These are phyloP conservation scores for Sporothrix brunneoviolacea DNA, from an alignment of 2,329 filamentous ascomycete genomes.

Conservation along the genomic window DNA sequence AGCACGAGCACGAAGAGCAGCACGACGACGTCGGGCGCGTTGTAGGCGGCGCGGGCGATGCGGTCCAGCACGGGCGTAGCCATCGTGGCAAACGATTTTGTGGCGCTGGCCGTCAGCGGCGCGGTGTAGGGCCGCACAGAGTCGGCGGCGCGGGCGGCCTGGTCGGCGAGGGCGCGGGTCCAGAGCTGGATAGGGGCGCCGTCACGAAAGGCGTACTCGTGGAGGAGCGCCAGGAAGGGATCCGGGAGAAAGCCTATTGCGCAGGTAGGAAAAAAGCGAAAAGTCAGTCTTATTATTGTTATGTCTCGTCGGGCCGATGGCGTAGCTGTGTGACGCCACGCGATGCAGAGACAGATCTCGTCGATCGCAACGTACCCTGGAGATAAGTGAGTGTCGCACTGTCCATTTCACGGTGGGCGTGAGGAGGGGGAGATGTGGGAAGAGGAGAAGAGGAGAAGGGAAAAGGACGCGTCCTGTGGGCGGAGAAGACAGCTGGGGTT, in stretches of 20 bases:
- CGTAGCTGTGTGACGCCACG: not conserved
- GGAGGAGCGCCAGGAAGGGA: constrained; percentile 38
- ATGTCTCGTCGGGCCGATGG: no score
- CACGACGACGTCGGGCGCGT: constrained; percentile 37
- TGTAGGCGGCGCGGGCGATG: constrained; percentile 29
- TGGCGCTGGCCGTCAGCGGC: constrained; percentile 25
- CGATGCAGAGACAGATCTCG: not conserved
- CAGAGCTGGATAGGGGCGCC: constrained; percentile 38
- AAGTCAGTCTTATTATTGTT: no score
- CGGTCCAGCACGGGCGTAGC: constrained; percentile 37
- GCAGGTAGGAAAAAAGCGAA: not conserved
- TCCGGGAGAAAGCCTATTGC: constrained; percentile 32
- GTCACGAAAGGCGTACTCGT: constrained; percentile 42
- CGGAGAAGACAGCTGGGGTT: no score
- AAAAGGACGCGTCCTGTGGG: not conserved
- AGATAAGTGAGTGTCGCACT: constrained; percentile 7
- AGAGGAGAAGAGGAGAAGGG: not conserved
- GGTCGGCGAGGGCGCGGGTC: constrained; percentile 28
- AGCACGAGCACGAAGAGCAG: constrained; percentile 45
- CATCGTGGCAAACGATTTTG: constrained; percentile 29
- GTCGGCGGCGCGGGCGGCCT: constrained; percentile 25
- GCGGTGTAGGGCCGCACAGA: constrained; percentile 35
- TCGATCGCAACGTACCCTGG: not conserved
- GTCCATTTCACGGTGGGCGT: constrained; percentile 9
- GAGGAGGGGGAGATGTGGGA: not conserved